Percentiles rank a stretch among this genome's conserved stretches.
phyloP scores from a whole-genome alignment of 1,139 yeast species.

The Geotrichum aggregatum region DNA sequence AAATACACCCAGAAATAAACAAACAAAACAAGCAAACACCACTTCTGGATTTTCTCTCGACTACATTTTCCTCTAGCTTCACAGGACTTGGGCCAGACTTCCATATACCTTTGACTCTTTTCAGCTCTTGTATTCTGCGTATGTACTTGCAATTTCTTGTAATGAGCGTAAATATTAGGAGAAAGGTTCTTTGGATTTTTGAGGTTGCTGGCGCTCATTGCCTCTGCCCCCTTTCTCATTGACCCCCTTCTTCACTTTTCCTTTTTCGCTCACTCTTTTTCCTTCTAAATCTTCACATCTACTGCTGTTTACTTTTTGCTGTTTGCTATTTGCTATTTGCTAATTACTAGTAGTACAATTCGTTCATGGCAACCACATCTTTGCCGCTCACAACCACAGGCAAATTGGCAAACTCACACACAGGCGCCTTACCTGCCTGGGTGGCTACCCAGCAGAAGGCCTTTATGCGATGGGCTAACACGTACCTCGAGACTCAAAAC shows the following conservation, averaged over 20 bases:
- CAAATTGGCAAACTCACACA: slow-evolving; percentile 1
- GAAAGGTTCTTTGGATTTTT: background rate
- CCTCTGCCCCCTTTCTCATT: background rate
- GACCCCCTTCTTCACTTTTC: background rate
- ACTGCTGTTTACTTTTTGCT: background rate
- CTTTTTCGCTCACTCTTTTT: background rate
- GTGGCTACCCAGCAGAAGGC: slow-evolving; percentile 43
- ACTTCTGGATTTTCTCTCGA: too few relatives aligned
- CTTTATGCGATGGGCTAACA: slow-evolving; percentile 42
- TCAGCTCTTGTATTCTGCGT: too few relatives aligned
- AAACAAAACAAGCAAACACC: background rate
- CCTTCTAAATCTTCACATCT: background rate
- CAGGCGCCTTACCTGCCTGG: slow-evolving; percentile 36
- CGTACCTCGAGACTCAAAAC: slow-evolving; percentile 34
- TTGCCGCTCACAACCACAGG: slow-evolving; percentile 5
- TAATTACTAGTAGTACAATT: background rate
- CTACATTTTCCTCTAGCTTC: too few relatives aligned
- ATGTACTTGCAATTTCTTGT: too few relatives aligned
- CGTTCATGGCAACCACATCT: slow-evolving; percentile 10
- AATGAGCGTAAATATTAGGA: too few relatives aligned
- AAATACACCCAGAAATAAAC: background rate
- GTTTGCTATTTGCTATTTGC: too few relatives aligned
- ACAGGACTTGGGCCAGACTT: too few relatives aligned
- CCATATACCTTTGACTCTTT: too few relatives aligned
- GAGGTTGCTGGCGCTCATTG: too few relatives aligned